These are phyloP conservation scores for Thermothielavioides terrestris DNA, from an alignment of 495 filamentous ascomycete genomes.

Conservation along the genomic window DNA sequence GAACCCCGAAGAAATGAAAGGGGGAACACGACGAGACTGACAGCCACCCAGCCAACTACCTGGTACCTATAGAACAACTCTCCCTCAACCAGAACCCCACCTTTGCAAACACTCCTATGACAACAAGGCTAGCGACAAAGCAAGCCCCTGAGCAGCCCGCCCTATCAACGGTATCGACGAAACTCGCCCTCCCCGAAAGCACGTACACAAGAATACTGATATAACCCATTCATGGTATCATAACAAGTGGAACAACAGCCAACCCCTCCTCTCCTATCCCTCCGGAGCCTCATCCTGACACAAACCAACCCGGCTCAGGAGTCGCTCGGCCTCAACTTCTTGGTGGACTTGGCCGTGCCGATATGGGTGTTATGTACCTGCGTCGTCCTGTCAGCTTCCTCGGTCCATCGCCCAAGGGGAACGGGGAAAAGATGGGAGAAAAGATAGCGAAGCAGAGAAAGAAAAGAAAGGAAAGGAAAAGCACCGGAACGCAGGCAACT, in stretches of 20 bases:
- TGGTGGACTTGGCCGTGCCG: conserved; percentile 71
- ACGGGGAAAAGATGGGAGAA: not conserved
- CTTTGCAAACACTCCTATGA: not conserved
- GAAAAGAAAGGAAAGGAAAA: not conserved
- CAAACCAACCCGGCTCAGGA: not conserved
- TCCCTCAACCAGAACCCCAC: not conserved
- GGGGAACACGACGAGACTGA: no score
- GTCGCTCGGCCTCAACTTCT: conserved; percentile 36
- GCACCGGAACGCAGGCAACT: no score
- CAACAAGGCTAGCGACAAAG: no score
- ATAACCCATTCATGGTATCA: conserved; percentile 7
- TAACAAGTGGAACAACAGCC: not conserved
- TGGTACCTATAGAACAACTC: not conserved
- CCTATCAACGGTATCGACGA: no score
- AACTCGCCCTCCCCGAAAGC: no score
- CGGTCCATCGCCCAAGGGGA: not conserved
- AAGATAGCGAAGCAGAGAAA: not conserved
- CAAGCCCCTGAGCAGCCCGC: not conserved
- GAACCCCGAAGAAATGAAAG: no score
- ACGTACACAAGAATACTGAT: no score
- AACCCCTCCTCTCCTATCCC: not conserved
- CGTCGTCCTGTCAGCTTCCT: not conserved
- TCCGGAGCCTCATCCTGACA: not conserved
- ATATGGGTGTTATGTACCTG: conserved; percentile 81
- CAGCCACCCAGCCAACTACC: no score